Base-by-base conservation (phyloP, 2,329 filamentous ascomycete species). In the Verticillium zaregamsianum region DNA sequence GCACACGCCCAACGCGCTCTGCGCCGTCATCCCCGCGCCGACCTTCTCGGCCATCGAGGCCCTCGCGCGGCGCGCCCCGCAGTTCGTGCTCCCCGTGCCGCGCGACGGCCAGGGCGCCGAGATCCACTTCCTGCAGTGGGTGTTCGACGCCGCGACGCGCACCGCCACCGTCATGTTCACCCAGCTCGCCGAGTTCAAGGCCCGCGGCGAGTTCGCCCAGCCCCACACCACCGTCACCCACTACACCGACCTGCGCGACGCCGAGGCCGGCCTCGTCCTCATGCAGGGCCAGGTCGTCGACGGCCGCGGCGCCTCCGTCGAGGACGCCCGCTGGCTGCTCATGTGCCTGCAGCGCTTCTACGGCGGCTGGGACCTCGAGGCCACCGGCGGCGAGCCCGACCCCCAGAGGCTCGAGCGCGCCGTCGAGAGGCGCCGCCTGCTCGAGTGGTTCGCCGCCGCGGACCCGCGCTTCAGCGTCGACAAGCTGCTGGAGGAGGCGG, bases 311-410 rank as follows among this genome's bases (percentile, higher is more conserved):
- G 86, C 97, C 5, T 88, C 82, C 65, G 84, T 91, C 0, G 86
- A 93, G 59, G 90, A 97, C 72, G 93, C 90, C n/a, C 89, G 88
- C 76, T 97, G 91, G 89, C 77, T 99, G 68, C 81, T 96, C 58
- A 91, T 97, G 86, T 95, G 92, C 68, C 79, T 99, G 78, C 95
- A 99, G 80, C 88, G 92, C 71, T 99, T 99, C 76, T 99, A 99
- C 72, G 86, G 89, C 20, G 86, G 86, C 65, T 80, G 86, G 81
- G 83, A 82, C 62, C 79, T 72, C 59, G 74, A 74, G 7, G 73
- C 72, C 28, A 59, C 73, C 5, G 70, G 69, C 4, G 72, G 74
- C 7, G 70, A 68, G 55, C 40, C 58, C 5, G 58, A 59, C 12
- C 14, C 58, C 25, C 73, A 74, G 63, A 80, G 80, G 59, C 77